Evolutionary conservation across 805 yeast species (phyloP), one percentile per base, ranked within the genome.

Genomic region (Candida coleopterorum): DNA sequence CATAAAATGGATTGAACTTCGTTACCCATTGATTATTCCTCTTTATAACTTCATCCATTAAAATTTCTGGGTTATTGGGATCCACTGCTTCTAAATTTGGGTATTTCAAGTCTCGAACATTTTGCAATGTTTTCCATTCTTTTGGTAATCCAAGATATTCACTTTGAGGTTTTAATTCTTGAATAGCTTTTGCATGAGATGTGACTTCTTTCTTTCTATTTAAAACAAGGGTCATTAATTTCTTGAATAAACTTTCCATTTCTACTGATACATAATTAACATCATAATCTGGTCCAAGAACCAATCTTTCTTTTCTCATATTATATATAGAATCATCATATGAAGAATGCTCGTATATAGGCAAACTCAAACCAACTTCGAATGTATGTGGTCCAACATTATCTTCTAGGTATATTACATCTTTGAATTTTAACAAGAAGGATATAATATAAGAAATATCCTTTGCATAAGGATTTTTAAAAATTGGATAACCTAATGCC

Each of bases 361-460:
- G 44, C 14, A 64, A 44, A 10, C 66, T 51, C 20, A 64, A 42
- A 0, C 71, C 71, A 11, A 39, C 38, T 34, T 65, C 71, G 14
- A 65, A 53, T 40, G 61, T 63, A 18, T 55, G 56, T 2, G 73
- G 73, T 1, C 71, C 68, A 8, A 50, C 28, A 5, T 41, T 34
- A 3, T 42, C 44, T 1, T 47, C 24, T 9, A 28, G 37, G 4
- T 60, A 38, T 3, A 64, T 31, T 12, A 61, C 41, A 2, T 50
- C 51, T 20, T 46, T 39, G 42, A 65, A 68, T 42, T 56, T 62
- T 32, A 48, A 48, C 16, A 66, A 42, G 33, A 49, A 68, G 17
- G 62, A 47, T 10, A 62, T 47, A 16, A 66, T 46, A 42, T 46
- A 59, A 15, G 61, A 33, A 23, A 67, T 56, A 29, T 66, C 70